Conservation (phyloP, 495 filamentous ascomycete genomes). For the Barbatosphaeria neglecta region DNA sequence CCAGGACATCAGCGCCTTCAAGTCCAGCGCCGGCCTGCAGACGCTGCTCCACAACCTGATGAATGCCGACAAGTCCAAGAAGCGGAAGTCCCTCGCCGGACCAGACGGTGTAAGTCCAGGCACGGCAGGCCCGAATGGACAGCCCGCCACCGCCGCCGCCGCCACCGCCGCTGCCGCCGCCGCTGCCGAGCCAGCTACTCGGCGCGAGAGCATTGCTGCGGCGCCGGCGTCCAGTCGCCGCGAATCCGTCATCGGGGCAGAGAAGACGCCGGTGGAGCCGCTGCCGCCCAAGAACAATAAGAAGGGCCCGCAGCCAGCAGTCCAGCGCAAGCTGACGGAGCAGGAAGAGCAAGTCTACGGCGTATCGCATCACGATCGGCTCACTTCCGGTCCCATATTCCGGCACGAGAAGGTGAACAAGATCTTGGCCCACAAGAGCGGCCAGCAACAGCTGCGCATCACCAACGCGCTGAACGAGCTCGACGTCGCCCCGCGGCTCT, state of each 20-base stretch:
- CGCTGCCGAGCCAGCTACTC: slow-evolving; percentile 20
- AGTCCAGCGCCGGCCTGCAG: slow-evolving; percentile 64
- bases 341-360: slow-evolving; percentile 71
- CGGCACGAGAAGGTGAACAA: slow-evolving; percentile 75
- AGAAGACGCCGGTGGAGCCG: slow-evolving; percentile 20
- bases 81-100: slow-evolving; percentile 51
- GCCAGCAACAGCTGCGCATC: slow-evolving; percentile 71
- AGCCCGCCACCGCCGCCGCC: slow-evolving; percentile 20
- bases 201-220: slow-evolving; percentile 41
- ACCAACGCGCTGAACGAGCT: slow-evolving; percentile 65
- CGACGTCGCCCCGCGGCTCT: slow-evolving; percentile 61
- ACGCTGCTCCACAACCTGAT: slow-evolving; percentile 68
- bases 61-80: slow-evolving; percentile 76
- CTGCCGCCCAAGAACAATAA: slow-evolving; percentile 38
- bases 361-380: slow-evolving; percentile 74
- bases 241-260: slow-evolving; percentile 37
- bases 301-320: slow-evolving; percentile 40
- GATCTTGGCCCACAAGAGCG: slow-evolving; percentile 69
- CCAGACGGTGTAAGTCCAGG: slow-evolving; percentile 29
- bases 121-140: slow-evolving; percentile 19
- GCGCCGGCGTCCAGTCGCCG: slow-evolving; percentile 20
- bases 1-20: slow-evolving; percentile 58
- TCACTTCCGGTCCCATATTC: slow-evolving; percentile 62
- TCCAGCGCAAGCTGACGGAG: slow-evolving; percentile 57
- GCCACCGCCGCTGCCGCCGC: slow-evolving; percentile 19